Percentiles rank a stretch among this genome's conserved stretches.
Conservation (phyloP, 2,329 filamentous ascomycete genomes). For the Pseudocercospora pini-densiflorae region DNA sequence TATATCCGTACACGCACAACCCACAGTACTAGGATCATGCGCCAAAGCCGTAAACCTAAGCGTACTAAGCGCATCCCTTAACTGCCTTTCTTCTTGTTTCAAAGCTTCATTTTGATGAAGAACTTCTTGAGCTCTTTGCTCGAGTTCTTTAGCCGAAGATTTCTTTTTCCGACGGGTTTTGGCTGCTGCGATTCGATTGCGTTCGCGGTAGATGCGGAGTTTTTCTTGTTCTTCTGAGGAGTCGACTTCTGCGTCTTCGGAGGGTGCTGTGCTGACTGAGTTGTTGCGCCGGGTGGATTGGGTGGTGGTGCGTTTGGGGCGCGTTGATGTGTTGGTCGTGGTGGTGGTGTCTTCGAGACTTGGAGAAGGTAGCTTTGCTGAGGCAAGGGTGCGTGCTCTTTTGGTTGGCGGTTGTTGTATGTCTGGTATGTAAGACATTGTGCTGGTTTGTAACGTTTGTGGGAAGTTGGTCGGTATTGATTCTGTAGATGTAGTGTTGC, state of each 20-base stretch:
- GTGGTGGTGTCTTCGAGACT: too few relatives aligned
- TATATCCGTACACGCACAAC: slow-evolving; percentile 14
- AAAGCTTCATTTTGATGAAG: slow-evolving; percentile 10
- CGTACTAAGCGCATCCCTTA: slow-evolving; percentile 13
- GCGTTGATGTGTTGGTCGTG: not conserved
- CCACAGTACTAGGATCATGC: slow-evolving; percentile 11
- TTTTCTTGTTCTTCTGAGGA: slow-evolving; percentile 11
- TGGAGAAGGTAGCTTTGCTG: not conserved
- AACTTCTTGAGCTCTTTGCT: slow-evolving; percentile 15
- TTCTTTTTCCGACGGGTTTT: slow-evolving; percentile 21
- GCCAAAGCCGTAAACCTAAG: slow-evolving; percentile 14
- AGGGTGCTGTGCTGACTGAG: too few relatives aligned
- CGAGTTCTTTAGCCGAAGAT: slow-evolving; percentile 17
- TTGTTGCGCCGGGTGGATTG: too few relatives aligned
- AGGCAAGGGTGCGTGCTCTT: not conserved
- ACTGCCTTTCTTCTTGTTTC: slow-evolving; percentile 16
- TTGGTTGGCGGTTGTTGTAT: not conserved
- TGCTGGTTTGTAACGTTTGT: not conserved
- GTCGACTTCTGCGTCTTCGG: not conserved
- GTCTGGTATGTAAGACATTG: not conserved
- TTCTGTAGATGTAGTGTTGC: not conserved
- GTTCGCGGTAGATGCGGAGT: slow-evolving; percentile 13
- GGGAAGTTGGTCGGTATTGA: not conserved
- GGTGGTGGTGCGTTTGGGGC: not conserved
- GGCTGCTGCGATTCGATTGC: slow-evolving; percentile 17